A percentile compares a stretch with the other conserved stretches of the same genome.
phyloP scores from a whole-genome alignment of 2,329 filamentous ascomycete species.

The Monosporascus sp. region DNA sequence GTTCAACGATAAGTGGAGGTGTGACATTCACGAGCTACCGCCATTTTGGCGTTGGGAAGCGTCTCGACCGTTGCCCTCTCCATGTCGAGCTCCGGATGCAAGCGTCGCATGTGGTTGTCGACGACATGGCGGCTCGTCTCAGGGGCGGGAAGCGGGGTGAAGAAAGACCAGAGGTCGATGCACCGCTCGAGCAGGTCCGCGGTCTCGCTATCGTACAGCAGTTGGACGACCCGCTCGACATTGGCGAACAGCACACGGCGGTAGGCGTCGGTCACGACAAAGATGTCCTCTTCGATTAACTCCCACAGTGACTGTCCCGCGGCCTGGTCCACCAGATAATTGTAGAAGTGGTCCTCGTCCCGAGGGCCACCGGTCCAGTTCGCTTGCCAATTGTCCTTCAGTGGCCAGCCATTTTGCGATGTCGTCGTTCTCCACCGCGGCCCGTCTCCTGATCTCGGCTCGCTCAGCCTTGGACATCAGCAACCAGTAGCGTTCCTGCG shows the following conservation, averaged over 20 bases:
- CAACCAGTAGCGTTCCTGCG: background rate
- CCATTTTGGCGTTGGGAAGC: background rate
- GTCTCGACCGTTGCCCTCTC: background rate
- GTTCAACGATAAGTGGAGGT: too few species aligned
- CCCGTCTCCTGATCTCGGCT: background rate
- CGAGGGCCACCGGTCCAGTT: background rate
- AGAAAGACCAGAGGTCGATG: background rate
- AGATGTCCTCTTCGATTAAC: background rate
- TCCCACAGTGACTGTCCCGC: background rate
- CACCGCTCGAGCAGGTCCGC: background rate
- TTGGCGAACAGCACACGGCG: background rate
- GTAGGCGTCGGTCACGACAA: background rate
- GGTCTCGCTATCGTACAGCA: background rate
- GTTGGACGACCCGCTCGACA: background rate
- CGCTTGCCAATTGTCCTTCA: conserved; percentile 1
- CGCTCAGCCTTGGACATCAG: background rate
- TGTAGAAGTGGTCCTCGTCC: conserved; percentile 1
- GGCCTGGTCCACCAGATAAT: background rate
- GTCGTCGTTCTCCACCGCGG: background rate
- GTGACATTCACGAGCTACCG: background rate
- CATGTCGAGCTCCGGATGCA: background rate
- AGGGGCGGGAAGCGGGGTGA: background rate
- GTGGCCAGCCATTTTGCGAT: background rate
- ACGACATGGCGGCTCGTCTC: background rate
- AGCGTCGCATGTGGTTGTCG: background rate